These are phyloP conservation scores for Gautieria morchelliformis DNA, from an alignment of 768 basidiomycete species.

Conservation along the genomic window DNA sequence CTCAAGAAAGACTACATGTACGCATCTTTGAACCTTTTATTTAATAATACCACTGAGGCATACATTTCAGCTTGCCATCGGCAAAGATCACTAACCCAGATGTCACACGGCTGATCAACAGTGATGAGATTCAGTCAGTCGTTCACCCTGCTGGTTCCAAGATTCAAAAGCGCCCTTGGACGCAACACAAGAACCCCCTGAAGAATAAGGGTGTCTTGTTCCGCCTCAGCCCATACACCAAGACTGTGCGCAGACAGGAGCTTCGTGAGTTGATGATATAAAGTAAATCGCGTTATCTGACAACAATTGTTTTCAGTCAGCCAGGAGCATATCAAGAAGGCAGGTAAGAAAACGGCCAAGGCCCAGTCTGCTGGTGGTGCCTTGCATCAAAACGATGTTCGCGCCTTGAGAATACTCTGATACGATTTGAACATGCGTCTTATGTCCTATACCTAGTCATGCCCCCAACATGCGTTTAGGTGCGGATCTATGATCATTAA, in stretches of 20 bases:
- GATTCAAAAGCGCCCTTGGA: slow-evolving; percentile 87
- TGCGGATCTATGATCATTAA: neutral
- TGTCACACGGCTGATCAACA: slow-evolving; percentile 96
- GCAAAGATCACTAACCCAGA: slow-evolving; percentile 98
- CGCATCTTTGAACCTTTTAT: slow-evolving; percentile 17
- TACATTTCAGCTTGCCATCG: slow-evolving; percentile 61
- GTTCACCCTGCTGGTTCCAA: slow-evolving; percentile 84
- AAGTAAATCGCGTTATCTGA: slow-evolving; percentile 4
- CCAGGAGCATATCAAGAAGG: slow-evolving; percentile 66
- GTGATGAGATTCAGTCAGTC: slow-evolving; percentile 94
- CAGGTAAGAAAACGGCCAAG: slow-evolving; percentile 44
- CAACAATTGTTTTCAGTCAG: slow-evolving; percentile 40
- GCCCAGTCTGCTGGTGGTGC: slow-evolving; percentile 56
- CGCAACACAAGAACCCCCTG: slow-evolving; percentile 98
- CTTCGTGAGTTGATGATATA: slow-evolving; percentile 49
- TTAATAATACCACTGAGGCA: neutral
- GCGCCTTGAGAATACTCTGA: slow-evolving; percentile 57
- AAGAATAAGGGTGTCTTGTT: slow-evolving; percentile 89
- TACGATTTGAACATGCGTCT: neutral
- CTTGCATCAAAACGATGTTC: slow-evolving; percentile 77
- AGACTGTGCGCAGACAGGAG: slow-evolving; percentile 84
- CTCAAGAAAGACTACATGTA: slow-evolving; percentile 88
- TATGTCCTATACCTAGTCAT: neutral
- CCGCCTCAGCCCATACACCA: slow-evolving; percentile 98
- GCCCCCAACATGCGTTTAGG: neutral